A percentile compares a stretch with the other conserved stretches of the same genome.
These are phyloP conservation scores for Penicillium sp. DNA, from an alignment of 2,329 filamentous ascomycete species.

Conservation along the genomic window DNA sequence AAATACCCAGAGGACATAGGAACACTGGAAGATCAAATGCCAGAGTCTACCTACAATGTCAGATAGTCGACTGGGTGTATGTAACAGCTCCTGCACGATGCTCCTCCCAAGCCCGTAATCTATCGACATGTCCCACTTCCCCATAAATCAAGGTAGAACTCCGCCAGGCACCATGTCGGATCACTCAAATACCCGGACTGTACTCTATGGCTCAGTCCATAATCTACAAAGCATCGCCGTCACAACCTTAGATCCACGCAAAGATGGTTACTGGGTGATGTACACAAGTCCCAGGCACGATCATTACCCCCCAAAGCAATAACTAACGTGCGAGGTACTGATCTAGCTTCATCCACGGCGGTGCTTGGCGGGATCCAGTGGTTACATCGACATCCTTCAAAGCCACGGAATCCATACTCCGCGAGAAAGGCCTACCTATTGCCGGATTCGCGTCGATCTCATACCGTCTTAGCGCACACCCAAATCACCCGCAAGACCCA, in stretches of 20 bases:
- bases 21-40: not conserved
- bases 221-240: slow-evolving; percentile 30
- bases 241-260: slow-evolving; percentile 15
- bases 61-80: not conserved
- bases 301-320: not conserved
- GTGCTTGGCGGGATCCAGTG: slow-evolving; percentile 42
- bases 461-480: slow-evolving; percentile 41
- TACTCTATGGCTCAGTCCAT: slow-evolving; percentile 24
- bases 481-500: slow-evolving; percentile 32
- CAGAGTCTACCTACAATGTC: not conserved
- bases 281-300: slow-evolving; percentile 16
- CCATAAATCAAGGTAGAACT: slow-evolving; percentile 3
- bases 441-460: slow-evolving; percentile 39
- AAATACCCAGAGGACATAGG: not conserved
- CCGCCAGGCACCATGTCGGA: slow-evolving; percentile 22
- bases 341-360: slow-evolving; percentile 41
- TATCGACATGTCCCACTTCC: slow-evolving; percentile 6
- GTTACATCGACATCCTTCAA: slow-evolving; percentile 32
- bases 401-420: slow-evolving; percentile 29
- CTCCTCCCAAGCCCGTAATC: slow-evolving; percentile 1
- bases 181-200: slow-evolving; percentile 12
- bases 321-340: not conserved
- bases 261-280: slow-evolving; percentile 35
- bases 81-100: not conserved
- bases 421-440: slow-evolving; percentile 24